phyloP scores from a whole-genome alignment of 2,329 filamentous ascomycete genomes.

The Neobulgaria alba region DNA sequence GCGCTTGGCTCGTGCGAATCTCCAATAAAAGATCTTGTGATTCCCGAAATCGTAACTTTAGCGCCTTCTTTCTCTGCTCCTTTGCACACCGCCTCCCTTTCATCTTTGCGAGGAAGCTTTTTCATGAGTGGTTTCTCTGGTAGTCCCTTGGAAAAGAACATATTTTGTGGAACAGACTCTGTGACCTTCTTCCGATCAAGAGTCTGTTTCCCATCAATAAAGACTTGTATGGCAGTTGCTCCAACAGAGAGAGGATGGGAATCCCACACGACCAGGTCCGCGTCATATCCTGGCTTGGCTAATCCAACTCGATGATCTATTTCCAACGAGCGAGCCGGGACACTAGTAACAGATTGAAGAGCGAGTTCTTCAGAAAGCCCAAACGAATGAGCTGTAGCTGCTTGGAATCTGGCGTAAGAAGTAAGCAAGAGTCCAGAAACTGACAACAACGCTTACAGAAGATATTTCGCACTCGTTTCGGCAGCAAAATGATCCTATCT shows the following conservation, averaged over 20 bases:
- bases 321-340: conserved; percentile 36
- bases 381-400: conserved; percentile 35
- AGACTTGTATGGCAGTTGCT: conserved; percentile 39
- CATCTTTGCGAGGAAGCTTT: conserved; percentile 17
- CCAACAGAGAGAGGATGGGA: conserved; percentile 38
- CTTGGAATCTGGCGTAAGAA: conserved; percentile 28
- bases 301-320: conserved; percentile 38
- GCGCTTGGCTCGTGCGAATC: conserved; percentile 10
- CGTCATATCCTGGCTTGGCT: conserved; percentile 37
- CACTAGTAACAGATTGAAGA: conserved; percentile 36
- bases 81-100: conserved; percentile 23
- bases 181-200: conserved; percentile 29
- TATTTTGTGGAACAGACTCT: conserved; percentile 20
- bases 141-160: not conserved
- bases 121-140: conserved; percentile 20
- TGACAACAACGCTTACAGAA: conserved; percentile 35
- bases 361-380: conserved; percentile 34
- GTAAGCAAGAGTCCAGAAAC: no score
- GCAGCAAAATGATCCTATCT: conserved; percentile 29
- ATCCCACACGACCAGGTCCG: conserved; percentile 42
- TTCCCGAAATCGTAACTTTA: conserved; percentile 32
- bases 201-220: conserved; percentile 36
- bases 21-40: conserved; percentile 31
- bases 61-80: conserved; percentile 15
- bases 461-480: conserved; percentile 33